Conservation (phyloP, 2,329 filamentous ascomycete species). For the Pseudopyrenochaeta lycopersici region DNA sequence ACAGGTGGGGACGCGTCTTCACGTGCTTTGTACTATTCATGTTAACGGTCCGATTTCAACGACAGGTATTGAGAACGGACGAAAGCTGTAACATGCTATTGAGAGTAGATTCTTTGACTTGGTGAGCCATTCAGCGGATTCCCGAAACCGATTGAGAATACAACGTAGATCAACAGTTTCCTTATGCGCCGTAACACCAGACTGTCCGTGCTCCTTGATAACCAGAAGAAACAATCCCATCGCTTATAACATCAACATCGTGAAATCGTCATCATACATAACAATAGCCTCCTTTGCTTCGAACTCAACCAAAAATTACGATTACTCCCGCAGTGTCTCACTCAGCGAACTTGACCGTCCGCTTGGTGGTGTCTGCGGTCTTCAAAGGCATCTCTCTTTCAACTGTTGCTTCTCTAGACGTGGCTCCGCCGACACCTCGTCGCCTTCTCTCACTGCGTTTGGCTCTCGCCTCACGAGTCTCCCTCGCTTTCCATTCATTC, state of each 20-base stretch:
- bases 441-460: slow-evolving; percentile 62
- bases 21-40: slow-evolving; percentile 5
- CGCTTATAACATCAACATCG: slow-evolving; percentile 18
- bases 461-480: slow-evolving; percentile 67
- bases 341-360: slow-evolving; percentile 45
- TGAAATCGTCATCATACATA: slow-evolving; percentile 30
- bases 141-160: background rate
- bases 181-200: slow-evolving; percentile 14
- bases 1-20: slow-evolving; percentile 3
- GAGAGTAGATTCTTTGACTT: background rate
- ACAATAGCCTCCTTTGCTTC: background rate
- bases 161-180: slow-evolving; percentile 1
- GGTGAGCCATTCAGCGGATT: background rate
- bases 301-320: slow-evolving; percentile 18
- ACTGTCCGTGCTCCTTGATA: slow-evolving; percentile 4
- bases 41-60: background rate
- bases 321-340: slow-evolving; percentile 25
- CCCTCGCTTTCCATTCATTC: slow-evolving; percentile 66
- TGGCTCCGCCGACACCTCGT: slow-evolving; percentile 37
- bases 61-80: background rate
- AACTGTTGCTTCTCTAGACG: slow-evolving; percentile 38
- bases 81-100: background rate
- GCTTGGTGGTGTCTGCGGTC: slow-evolving; percentile 21
- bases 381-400: slow-evolving; percentile 35
- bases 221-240: slow-evolving; percentile 9